A percentile compares a stretch with the other conserved stretches of the same genome.
These are phyloP conservation scores for Trichoderma sp. DNA, from an alignment of 2,329 filamentous ascomycete genomes.

Conservation along the genomic window DNA sequence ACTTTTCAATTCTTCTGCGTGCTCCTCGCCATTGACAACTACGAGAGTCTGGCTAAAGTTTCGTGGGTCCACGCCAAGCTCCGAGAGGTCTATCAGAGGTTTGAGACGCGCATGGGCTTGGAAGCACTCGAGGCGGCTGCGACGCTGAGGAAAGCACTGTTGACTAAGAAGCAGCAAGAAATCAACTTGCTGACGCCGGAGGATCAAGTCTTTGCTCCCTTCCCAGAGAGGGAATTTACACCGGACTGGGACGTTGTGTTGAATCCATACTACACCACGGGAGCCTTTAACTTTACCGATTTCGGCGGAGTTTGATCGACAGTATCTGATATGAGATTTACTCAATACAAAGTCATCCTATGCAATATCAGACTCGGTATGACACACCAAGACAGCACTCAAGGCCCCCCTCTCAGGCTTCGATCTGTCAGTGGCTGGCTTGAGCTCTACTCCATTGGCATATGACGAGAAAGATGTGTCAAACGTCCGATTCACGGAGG, in stretches of 20 bases:
- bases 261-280: conserved; percentile 2
- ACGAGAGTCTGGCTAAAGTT: conserved; percentile 23
- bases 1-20: conserved; percentile 31
- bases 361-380: background rate
- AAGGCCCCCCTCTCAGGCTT: background rate
- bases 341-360: background rate
- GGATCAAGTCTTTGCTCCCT: background rate
- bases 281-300: conserved; percentile 4
- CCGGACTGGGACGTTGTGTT: conserved; percentile 19
- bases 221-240: background rate
- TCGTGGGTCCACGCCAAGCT: conserved; percentile 25
- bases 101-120: conserved; percentile 29
- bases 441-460: background rate
- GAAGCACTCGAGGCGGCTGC: conserved; percentile 30
- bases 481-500: background rate
- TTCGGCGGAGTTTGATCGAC: conserved; percentile 11
- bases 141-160: background rate
- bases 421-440: background rate
- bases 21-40: conserved; percentile 20
- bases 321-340: background rate
- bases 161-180: conserved; percentile 20
- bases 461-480: background rate
- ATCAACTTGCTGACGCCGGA: conserved; percentile 7
- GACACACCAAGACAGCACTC: background rate
- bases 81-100: conserved; percentile 19